A percentile compares a stretch with the other conserved stretches of the same genome.
Conservation (phyloP, 83 land plant species). For the Thuja plicata region DNA sequence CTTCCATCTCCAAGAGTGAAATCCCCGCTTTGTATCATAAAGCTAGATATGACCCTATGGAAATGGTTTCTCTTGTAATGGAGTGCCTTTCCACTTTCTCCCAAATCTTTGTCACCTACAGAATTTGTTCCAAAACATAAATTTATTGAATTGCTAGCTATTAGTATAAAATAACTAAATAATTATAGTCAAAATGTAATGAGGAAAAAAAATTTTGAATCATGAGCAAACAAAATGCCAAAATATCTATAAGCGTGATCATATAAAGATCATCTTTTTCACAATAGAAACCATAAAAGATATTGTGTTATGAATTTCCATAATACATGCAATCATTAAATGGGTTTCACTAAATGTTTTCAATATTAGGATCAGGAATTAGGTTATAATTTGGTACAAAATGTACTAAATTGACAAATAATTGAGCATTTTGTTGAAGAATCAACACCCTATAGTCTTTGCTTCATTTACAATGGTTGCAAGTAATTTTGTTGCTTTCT, state of each 20-base stretch:
- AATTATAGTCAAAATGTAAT: not conserved
- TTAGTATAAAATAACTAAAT: not conserved
- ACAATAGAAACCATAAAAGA: too few species aligned
- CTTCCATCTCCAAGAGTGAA: slow-evolving; percentile 80
- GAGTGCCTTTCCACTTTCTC: slow-evolving; percentile 75
- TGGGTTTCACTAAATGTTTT: too few species aligned
- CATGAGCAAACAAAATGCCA: too few species aligned
- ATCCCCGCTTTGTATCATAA: slow-evolving; percentile 91
- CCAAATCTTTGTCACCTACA: slow-evolving; percentile 78
- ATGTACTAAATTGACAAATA: too few species aligned
- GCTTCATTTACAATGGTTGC: not conserved
- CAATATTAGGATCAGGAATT: too few species aligned
- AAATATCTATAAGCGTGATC: too few species aligned
- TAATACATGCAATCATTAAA: too few species aligned
- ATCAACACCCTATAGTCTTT: not conserved
- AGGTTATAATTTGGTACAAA: too few species aligned
- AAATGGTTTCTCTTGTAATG: slow-evolving; percentile 81
- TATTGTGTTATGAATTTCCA: too few species aligned
- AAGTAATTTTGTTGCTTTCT: not conserved
- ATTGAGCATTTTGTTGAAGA: too few species aligned
- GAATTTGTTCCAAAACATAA: not conserved
- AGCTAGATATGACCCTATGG: slow-evolving; percentile 88
- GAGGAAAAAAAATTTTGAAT: too few species aligned
- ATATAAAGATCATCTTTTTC: too few species aligned
- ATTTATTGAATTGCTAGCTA: not conserved